Conservation (phyloP, 2,329 filamentous ascomycete species). For the Chrysoporthe austroafricana region DNA sequence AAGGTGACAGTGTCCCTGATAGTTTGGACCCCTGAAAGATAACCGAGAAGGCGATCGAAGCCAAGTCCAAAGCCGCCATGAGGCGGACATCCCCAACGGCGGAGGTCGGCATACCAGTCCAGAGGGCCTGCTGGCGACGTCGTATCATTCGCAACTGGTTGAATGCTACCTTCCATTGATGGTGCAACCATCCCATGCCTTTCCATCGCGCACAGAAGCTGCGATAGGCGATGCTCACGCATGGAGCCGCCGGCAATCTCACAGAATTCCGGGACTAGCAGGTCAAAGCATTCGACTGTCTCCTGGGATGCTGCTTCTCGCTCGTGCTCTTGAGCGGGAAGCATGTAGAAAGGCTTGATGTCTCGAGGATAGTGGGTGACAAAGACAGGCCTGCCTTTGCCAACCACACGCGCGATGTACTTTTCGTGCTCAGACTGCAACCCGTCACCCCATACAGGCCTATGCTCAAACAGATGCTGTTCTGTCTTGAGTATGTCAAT, state of each 20-base stretch:
- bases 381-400: conserved; percentile 72
- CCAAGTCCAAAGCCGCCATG: conserved; percentile 91
- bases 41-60: conserved; percentile 84
- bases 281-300: conserved; percentile 89
- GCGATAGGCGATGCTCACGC: conserved; percentile 76
- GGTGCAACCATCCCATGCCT: conserved; percentile 62
- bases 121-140: conserved; percentile 42
- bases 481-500: conserved; percentile 69
- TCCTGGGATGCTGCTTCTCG: not conserved
- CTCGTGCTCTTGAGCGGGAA: conserved; percentile 31
- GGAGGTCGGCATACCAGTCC: conserved; percentile 86
- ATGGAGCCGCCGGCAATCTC: conserved; percentile 89
- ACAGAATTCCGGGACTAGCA: conserved; percentile 82
- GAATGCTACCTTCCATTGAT: conserved; percentile 28
- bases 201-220: conserved; percentile 73
- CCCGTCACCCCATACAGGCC: conserved; percentile 71
- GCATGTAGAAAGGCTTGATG: conserved; percentile 82
- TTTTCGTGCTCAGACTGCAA: conserved; percentile 93
- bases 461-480: conserved; percentile 65
- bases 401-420: conserved; percentile 70
- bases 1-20: conserved; percentile 87
- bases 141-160: conserved; percentile 30
- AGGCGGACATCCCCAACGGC: conserved; percentile 87
- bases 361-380: conserved; percentile 89
- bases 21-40: conserved; percentile 79